Base-by-base conservation (phyloP, 2,329 filamentous ascomycete genomes). In the Berkeleyomyces basicola region DNA sequence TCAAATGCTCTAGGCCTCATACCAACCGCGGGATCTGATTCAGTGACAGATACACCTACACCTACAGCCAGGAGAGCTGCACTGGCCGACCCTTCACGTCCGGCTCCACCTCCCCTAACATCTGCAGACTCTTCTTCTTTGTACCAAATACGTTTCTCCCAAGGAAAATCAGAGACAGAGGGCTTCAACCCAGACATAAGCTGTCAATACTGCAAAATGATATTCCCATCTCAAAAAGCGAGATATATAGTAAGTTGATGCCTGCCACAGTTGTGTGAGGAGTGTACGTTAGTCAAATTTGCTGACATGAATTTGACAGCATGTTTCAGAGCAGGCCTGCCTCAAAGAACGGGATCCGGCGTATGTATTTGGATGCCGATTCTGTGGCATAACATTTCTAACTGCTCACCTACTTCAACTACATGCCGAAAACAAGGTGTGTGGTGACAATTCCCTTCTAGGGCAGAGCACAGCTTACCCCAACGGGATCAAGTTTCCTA, bases 401-500 rank as follows among this genome's bases (percentile, higher is more conserved):
- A 76, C 74, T 9, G 66, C 67, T 3, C 71, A 71, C 31, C 77
- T 76, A 0, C 67, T 77, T 1, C 65, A 71, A 59, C 79, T 79
- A 69, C 80, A 82, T 65, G 64, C 68, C 0, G 70, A 72, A 44
- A 75, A 74, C 61, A 68, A 70, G 2, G 75, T 79, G 2, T 82
- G 80, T 66, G 78, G 78, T n/a, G 66, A 70, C 3, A 75, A 76
- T 63, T 66, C 66, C 14, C 36, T 43, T 11, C 31, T 65, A 43
- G 59, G 64, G 6, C 61, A 63, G 55, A 61, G 16, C 7, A 5
- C 3, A 4, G 10, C 39, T 1, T 9, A 53, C 10, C 60, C 63
- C 1, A 65, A 65, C 10, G 61, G 63, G 2, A 3, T 16, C n/a
- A 23, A 33, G 2, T 16, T 55, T 46, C 3, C 44, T 3, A 23